Evolutionary conservation across 495 filamentous ascomycete species (phyloP).

Genomic region (Filosporella fistucella): DNA sequence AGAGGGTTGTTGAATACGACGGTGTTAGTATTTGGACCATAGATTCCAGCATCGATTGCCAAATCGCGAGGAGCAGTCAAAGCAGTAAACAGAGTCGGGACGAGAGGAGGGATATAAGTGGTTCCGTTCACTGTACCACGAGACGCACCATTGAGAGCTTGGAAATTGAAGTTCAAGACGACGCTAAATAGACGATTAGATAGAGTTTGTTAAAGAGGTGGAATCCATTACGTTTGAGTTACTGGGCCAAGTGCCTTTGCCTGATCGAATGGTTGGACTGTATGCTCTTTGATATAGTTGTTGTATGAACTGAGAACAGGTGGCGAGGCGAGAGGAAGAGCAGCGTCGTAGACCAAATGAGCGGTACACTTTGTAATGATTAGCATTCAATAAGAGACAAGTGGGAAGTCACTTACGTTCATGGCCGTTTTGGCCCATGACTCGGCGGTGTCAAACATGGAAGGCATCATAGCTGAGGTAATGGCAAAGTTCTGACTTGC

Average conservation of each 20-base stretch:
- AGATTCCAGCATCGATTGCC: conserved; percentile 55
- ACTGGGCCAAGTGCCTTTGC: too few species aligned
- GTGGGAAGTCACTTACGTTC: too few species aligned
- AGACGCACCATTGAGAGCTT: conserved; percentile 33
- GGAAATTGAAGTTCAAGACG: neutral
- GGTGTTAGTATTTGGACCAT: conserved; percentile 63
- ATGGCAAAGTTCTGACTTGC: conserved; percentile 6
- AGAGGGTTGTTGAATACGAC: conserved; percentile 59
- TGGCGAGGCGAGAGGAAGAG: too few species aligned
- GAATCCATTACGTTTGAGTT: too few species aligned
- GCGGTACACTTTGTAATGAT: neutral
- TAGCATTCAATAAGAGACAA: neutral
- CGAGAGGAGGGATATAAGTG: conserved; percentile 65
- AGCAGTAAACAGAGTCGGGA: conserved; percentile 75
- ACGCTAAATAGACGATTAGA: too few species aligned
- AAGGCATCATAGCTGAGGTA: conserved; percentile 42
- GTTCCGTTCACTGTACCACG: conserved; percentile 48
- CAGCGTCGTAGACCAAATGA: conserved; percentile 8
- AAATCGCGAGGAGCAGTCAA: conserved; percentile 47
- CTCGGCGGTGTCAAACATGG: conserved; percentile 9
- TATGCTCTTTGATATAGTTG: too few species aligned
- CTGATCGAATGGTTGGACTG: too few species aligned
- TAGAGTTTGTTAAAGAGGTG: too few species aligned
- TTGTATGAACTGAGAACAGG: too few species aligned
- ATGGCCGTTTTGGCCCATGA: too few species aligned